phyloP scores from a whole-genome alignment of 2,329 filamentous ascomycete genomes.

The Pseudofabraea citricarpa region DNA sequence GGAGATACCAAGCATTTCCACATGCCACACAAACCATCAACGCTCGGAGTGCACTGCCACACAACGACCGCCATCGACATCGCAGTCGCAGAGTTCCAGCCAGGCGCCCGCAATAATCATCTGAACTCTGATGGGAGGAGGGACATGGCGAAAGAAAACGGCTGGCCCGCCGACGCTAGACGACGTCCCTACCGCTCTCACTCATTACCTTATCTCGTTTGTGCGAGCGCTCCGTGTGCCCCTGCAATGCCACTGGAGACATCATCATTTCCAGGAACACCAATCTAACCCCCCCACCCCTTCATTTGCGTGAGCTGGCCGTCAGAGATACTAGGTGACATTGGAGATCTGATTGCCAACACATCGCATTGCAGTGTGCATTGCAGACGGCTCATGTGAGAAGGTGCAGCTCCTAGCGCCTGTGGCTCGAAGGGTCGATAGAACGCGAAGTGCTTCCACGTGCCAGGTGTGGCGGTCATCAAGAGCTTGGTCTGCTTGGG shows the following conservation, averaged over 20 bases:
- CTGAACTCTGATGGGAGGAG: background rate
- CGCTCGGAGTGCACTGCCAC: background rate
- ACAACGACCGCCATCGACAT: background rate
- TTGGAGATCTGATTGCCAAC: constrained; percentile 6
- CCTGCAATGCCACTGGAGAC: background rate
- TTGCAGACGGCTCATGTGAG: background rate
- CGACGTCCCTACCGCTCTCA: background rate
- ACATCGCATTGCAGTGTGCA: constrained; percentile 6
- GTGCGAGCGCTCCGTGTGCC: background rate
- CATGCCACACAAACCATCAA: background rate
- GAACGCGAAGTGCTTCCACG: too few relatives aligned
- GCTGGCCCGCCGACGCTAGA: background rate
- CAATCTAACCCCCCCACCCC: background rate
- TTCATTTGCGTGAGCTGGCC: too few relatives aligned
- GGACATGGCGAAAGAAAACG: background rate
- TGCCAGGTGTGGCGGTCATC: too few relatives aligned
- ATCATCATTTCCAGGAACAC: background rate
- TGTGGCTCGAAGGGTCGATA: too few relatives aligned
- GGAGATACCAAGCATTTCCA: background rate
- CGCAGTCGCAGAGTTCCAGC: too few relatives aligned
- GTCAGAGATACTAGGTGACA: too few relatives aligned
- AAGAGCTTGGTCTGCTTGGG: too few relatives aligned
- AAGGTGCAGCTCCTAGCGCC: too few relatives aligned
- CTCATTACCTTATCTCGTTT: background rate
- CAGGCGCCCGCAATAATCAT: background rate